phyloP scores from a whole-genome alignment of 225 moss, liverwort and hornwort species.

The Climacium dendroides region DNA sequence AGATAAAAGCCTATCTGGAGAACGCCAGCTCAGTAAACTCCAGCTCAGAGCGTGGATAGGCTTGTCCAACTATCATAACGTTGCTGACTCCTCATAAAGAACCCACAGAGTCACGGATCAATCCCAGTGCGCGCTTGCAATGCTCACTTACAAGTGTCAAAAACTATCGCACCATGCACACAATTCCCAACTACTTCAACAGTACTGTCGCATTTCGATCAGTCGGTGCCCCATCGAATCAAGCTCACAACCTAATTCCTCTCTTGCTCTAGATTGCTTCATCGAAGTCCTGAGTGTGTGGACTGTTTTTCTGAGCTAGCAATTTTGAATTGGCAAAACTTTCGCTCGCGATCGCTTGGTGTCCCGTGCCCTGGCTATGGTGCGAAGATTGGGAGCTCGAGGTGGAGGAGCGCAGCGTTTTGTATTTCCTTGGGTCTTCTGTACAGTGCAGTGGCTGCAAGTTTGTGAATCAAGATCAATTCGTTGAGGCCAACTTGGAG shows the following conservation, averaged over 20 bases:
- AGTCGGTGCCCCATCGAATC: not conserved
- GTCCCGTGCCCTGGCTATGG: not conserved
- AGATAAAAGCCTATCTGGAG: not conserved
- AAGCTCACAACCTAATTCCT: not conserved
- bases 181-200: too few species aligned
- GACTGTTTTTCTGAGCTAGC: not conserved
- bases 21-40: too few species aligned
- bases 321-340: not conserved
- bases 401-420: not conserved
- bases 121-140: not conserved
- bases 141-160: not conserved
- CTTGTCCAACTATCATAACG: not conserved
- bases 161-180: not conserved
- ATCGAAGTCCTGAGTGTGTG: not conserved
- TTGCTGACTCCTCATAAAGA: not conserved
- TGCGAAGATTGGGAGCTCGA: not conserved
- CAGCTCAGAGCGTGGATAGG: not conserved
- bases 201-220: not conserved
- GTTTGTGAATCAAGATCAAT: not conserved
- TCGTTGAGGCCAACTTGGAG: not conserved
- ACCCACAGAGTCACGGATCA: not conserved
- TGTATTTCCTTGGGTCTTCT: not conserved
- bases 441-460: not conserved
- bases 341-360: too few species aligned
- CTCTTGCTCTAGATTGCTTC: too few species aligned